Conservation (phyloP, 805 yeast genomes). For the Hanseniaspora clermontiae region DNA sequence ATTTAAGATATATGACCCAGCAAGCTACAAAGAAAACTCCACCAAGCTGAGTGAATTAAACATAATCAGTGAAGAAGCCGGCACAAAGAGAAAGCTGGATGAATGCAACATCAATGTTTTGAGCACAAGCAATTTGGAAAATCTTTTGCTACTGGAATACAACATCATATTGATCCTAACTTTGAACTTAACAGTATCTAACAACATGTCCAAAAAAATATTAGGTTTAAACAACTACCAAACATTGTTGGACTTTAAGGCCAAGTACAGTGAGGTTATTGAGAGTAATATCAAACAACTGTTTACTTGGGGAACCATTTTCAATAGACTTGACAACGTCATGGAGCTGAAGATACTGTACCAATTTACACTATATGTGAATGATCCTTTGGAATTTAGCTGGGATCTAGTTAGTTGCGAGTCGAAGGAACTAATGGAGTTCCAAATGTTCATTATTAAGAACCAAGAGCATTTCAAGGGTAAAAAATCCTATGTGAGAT, state of each 20-base stretch:
- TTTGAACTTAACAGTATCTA: not conserved
- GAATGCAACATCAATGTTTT: not conserved
- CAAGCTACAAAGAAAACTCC: not conserved
- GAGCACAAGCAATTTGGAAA: not conserved
- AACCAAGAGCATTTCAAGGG: slow-evolving; percentile 6
- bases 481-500: slow-evolving; percentile 1
- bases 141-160: slow-evolving; percentile 3
- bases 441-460: slow-evolving; percentile 1
- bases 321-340: not conserved
- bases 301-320: slow-evolving; percentile 6
- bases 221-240: not conserved
- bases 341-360: not conserved
- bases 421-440: not conserved
- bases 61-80: not conserved
- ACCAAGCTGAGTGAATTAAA: not conserved
- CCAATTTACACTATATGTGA: not conserved
- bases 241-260: not conserved
- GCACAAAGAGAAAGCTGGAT: not conserved
- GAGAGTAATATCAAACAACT: not conserved
- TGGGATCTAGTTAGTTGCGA: slow-evolving; percentile 5
- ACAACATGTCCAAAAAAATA: not conserved
- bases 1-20: slow-evolving; percentile 3
- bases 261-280: not conserved
- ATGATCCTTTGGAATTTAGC: not conserved
- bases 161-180: not conserved